Base-by-base conservation (phyloP, 345 rosid species). In the Brassica rapa region DNA sequence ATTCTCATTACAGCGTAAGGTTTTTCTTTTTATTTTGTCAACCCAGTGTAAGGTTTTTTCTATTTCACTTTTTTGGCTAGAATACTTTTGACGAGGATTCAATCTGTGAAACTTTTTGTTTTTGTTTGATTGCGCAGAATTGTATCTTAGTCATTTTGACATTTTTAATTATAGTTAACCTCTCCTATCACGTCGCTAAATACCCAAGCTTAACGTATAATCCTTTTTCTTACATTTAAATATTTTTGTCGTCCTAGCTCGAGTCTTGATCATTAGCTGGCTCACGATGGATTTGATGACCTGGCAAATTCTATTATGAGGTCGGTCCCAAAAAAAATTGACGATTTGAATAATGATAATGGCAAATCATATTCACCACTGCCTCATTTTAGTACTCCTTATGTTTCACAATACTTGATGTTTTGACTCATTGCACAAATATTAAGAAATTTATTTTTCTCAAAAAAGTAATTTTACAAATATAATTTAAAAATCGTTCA, bases 231-330 rank as follows among this genome's bases (percentile, higher is more conserved):
- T 4, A 5, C n/a, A 6, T 59, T 60, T 60, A 60, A 25, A 59
- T 25, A 25, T 25, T 27, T 12, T 59, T 57, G 12, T 60, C 33
- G 16, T 59, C 12, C 12, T 3, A 21, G 6, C 62, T 24, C 24
- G 32, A 11, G 32, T 24, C 62, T 25, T 10, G 32, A 60, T 60
- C 16, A 60, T 12, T 60, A 12, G 32, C 32, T 60, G 64, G 64
- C 64, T 60, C 33, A 60, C 8, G 64, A 5, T 60, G 4, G 64
- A 60, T 60, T 25, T 60, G 35, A 25, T 60, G 15, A 61, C 37
- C 63, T 59, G 63, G 24, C 63, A 15, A 24, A 27, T 60, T 60
- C 64, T 25, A 60, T 61, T 61, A 27, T 61, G 65, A 61, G 65
- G 65, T 61, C 37, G 65, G 65, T 61, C 65, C 65, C 65, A 11